A percentile compares a stretch with the other conserved stretches of the same genome.
These are phyloP conservation scores for Magnaporthiopsis rhizophila DNA, from an alignment of 2,329 filamentous ascomycete species.

Conservation along the genomic window DNA sequence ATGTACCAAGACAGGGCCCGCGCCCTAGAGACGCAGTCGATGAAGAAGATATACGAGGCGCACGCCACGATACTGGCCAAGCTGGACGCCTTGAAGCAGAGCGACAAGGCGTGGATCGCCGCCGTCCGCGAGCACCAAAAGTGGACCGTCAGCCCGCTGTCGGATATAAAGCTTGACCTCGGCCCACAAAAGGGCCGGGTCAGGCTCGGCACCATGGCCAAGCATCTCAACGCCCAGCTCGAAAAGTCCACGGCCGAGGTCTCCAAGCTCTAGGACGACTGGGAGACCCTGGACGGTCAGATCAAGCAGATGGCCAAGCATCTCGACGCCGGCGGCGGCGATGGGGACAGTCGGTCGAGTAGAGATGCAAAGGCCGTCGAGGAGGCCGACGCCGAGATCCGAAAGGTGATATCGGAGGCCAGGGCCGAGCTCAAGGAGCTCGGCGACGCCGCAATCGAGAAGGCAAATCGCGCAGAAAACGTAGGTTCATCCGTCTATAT, in stretches of 20 bases:
- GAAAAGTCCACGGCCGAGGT: neutral
- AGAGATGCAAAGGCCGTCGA: neutral
- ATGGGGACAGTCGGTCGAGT: neutral
- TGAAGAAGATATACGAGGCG: neutral
- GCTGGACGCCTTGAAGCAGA: neutral
- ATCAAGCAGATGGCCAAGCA: constrained; percentile 8
- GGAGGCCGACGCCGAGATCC: neutral
- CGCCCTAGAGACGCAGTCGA: neutral
- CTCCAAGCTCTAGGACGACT: neutral
- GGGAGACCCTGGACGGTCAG: neutral
- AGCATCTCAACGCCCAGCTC: neutral
- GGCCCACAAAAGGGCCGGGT: neutral
- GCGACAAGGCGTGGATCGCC: neutral
- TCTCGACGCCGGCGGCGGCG: neutral
- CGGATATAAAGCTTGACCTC: neutral
- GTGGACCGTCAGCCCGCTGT: neutral
- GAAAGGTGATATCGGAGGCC: neutral
- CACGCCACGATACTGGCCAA: neutral
- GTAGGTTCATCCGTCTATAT: neutral
- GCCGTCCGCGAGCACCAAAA: neutral
- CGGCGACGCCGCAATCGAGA: neutral
- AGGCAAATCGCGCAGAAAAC: neutral
- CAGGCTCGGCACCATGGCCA: neutral
- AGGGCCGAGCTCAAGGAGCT: neutral
- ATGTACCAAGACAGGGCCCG: neutral